Base-by-base conservation (phyloP, 768 basidiomycete species). In the Guyanaporus albipodus region DNA sequence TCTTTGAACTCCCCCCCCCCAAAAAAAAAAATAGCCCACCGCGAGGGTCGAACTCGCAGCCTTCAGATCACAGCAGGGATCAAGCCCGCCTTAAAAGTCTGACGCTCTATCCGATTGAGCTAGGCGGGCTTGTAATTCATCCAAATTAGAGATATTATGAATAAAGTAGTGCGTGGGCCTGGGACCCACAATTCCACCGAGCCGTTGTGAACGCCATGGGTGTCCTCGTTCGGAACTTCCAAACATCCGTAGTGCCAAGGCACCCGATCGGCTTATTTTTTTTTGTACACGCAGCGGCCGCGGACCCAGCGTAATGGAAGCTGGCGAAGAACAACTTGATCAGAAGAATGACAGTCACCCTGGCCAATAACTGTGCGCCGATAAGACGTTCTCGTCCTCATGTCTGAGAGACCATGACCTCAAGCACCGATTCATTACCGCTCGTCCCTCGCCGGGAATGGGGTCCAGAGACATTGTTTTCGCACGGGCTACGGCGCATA, bases 21-120 rank as follows among this genome's bases (percentile, higher is more conserved):
- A n/a, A n/a, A 42, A 60, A 66, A 66, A 47, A 8, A 6, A 37
- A 17, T 79, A 83, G 82, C 81, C 82, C 82, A 82, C 80, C 82
- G 82, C 82, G 82, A 81, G 82, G 82, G 75, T 84, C 82, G 82
- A 84, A 84, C 82, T 81, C 82, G 82, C 82, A 84, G 79, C 82
- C 82, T 84, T 84, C 79, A 84, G 82, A 84, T 83, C 42, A 48
- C 58, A 3, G 38, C 40, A 40, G 49, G 61, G 38, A 49, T 42
- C 27, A 36, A 2, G 1, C 62, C 64, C 63, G 62, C 62, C 64
- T 49, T 65, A 65, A 65, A 65, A 77, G 75, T 77, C 75, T 76
- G 76, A 77, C 76, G 75, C 75, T 77, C 76, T 77, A 74, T 67
- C 75, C 75, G 61, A 77, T 76, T 77, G 76, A 77, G 75, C 76